Evolutionary conservation across 768 basidiomycete genomes (phyloP), one percentile per base, ranked within the genome.

Genomic region (Cystoderma amianthinum): DNA sequence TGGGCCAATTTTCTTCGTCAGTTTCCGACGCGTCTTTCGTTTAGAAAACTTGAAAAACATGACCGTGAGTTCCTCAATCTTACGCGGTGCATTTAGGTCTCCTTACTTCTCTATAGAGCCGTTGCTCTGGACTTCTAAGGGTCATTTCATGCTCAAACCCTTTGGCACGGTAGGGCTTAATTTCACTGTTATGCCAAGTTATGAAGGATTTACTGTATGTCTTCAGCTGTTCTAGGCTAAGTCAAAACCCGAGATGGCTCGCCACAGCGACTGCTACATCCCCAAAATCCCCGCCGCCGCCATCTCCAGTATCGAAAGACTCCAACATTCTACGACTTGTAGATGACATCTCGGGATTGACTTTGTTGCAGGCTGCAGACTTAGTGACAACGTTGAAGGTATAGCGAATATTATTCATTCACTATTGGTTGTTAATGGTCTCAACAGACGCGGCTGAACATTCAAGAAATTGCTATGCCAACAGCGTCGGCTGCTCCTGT

Each of bases 401-500:
- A 51, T 7, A 7, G 34, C 55, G 68, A 23, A 38, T 19, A 4
- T 15, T 18, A 32, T 38, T 15, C 23, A 10, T 5, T 37, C 42
- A 12, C 43, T 41, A 17, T n/a, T 46, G n/a, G 39, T 3, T 15
- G 20, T 20, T 33, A 42, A 17, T 36, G 7, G 6, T 41, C 16
- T 44, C 38, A 13, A 16, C 32, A 97, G 95, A 72, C 89, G 38
- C 83, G 87, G 45, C 62, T 99, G 45, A 98, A 97, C 60, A 99
- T 99, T 48, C 89, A 94, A 66, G 95, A 98, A 70, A 89, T 98
- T 56, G 91, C 92, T 13, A 78, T 96, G 74, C 91, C 93, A 35
- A 70, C 86, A 23, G 80, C 88, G 10, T 65, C 85, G 19, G 71
- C 81, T 13, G 67, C 78, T 6, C 67, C 78, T 2, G 65, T 79